These are phyloP conservation scores for Malus sieversii DNA, from an alignment of 306 rosid species.

Conservation along the genomic window DNA sequence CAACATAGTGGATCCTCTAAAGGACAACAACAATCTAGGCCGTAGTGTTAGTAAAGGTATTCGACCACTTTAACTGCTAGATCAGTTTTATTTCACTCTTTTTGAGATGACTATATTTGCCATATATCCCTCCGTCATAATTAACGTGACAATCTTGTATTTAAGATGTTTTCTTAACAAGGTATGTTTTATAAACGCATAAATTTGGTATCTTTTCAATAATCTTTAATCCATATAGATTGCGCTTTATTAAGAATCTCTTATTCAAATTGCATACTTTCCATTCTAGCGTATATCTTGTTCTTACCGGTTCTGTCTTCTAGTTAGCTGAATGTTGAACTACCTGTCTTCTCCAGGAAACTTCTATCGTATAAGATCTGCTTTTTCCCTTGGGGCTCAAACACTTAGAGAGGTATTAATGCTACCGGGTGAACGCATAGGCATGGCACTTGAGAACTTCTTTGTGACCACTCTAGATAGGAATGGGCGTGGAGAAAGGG, in stretches of 20 bases:
- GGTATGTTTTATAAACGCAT: not conserved
- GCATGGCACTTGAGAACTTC: conserved; percentile 41
- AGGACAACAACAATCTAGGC: conserved; percentile 56
- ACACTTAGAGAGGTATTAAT: conserved; percentile 34
- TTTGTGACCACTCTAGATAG: conserved; percentile 41
- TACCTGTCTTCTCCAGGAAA: conserved; percentile 37
- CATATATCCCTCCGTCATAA: not conserved
- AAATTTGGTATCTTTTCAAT: not conserved
- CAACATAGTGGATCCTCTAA: conserved; percentile 68
- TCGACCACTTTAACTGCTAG: conserved; percentile 8
- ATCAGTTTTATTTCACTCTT: conserved; percentile 2
- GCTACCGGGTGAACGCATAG: conserved; percentile 45
- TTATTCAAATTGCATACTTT: not conserved
- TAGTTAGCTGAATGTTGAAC: conserved; percentile 3
- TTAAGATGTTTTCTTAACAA: not conserved
- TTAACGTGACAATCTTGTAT: not conserved
- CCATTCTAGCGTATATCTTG: not conserved
- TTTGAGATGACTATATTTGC: not conserved
- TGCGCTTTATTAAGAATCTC: not conserved
- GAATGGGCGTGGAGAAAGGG: conserved; percentile 65
- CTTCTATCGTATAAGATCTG: conserved; percentile 41
- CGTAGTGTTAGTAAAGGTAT: conserved; percentile 55
- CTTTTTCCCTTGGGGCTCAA: conserved; percentile 37
- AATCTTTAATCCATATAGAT: not conserved
- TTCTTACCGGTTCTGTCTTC: conserved; percentile 6